phyloP scores from a whole-genome alignment of 2,329 filamentous ascomycete genomes.

The Cordyceps pruinosa region DNA sequence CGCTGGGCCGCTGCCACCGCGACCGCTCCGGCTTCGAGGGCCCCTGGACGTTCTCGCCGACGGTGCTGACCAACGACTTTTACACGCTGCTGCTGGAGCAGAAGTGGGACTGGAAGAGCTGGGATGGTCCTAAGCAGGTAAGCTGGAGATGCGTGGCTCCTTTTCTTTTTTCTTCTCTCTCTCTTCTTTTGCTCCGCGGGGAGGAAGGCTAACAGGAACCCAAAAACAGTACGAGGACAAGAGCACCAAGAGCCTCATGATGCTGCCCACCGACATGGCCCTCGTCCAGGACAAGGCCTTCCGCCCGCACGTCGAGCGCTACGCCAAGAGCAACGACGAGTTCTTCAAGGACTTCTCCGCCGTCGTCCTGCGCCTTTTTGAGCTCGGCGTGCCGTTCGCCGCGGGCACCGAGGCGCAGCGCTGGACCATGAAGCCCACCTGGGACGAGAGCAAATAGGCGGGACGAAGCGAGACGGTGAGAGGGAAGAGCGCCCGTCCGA shows the following conservation, averaged over 20 bases:
- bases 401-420: constrained; percentile 49
- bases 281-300: constrained; percentile 85
- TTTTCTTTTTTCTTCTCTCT: neutral
- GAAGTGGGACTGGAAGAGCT: constrained; percentile 90
- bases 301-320: constrained; percentile 71
- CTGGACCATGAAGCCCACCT: constrained; percentile 58
- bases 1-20: constrained; percentile 81
- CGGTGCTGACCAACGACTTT: constrained; percentile 90
- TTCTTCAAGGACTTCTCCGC: constrained; percentile 93
- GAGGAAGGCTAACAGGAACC: constrained; percentile 11
- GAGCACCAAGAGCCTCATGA: constrained; percentile 84
- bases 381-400: constrained; percentile 87
- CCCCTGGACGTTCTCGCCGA: constrained; percentile 88
- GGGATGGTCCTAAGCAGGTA: constrained; percentile 73
- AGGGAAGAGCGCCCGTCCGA: neutral
- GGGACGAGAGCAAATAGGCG: constrained; percentile 25
- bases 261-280: constrained; percentile 89
- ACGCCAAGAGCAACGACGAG: constrained; percentile 80
- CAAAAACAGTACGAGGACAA: constrained; percentile 66
- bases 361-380: constrained; percentile 75
- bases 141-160: constrained; percentile 24
- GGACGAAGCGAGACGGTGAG: neutral
- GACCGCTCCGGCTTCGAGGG: constrained; percentile 84
- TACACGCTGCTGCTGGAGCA: constrained; percentile 80
- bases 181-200: neutral